Evolutionary conservation across 1,139 yeast species (phyloP), one percentile per base, ranked within the genome.

Genomic region (Saccharomyces hybrid): DNA sequence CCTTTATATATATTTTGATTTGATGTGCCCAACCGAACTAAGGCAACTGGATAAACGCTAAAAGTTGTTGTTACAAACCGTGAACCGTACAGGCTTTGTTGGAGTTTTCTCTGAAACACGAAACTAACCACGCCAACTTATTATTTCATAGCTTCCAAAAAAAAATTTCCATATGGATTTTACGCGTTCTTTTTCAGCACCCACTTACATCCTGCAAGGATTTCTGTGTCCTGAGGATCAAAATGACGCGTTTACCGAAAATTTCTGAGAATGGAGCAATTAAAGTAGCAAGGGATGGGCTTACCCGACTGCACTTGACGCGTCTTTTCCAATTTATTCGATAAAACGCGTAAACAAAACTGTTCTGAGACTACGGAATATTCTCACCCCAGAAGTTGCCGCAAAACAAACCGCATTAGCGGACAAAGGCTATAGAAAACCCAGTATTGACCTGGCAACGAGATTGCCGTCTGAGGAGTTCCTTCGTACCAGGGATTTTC

Each of bases 161-260:
- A 32, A 38, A 38, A 38, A 38, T 38, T 38, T 38, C 44, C 44
- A 38, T 38, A 38, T 19, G 3, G 7, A 9, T 38, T 38, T 38
- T 38, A 38, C 44, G 44, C 44, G 44, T 38, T 11, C 26, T 16
- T 25, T 38, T 19, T 38, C 5, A 11, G 11, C 44, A 38, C 44
- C 44, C 44, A 38, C n/a, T 38, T 9, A 38, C n/a, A 38, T 38
- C 25, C 44, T 38, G 44, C 44, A 38, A 16, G 13, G 44, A 38
- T 38, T 38, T 38, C 44, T 38, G 25, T 38, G 44, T 38, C 44
- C 44, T 38, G 44, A 38, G 44, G 25, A 38, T 38, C 44, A 38
- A 16, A 38, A 38, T 38, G 44, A 38, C 44, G 44, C 44, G 44
- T 38, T 38, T 5, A 6, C 44, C 2, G n/a, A 38, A 3, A 38